These are phyloP conservation scores for Hypoxylon sp. DNA, from an alignment of 2,329 filamentous ascomycete species.

Conservation along the genomic window DNA sequence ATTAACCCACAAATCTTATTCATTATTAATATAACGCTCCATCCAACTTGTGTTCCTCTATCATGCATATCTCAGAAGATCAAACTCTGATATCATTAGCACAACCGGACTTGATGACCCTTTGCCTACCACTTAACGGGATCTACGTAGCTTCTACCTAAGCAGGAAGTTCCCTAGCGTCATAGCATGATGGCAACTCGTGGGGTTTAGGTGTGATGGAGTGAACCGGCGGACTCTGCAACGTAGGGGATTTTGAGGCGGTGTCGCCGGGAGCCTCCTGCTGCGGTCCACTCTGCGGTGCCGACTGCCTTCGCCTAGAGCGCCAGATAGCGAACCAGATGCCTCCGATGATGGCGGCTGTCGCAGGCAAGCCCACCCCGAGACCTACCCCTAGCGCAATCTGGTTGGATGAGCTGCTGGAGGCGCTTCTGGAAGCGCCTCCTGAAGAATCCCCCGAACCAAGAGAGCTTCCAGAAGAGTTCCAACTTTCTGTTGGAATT, in stretches of 20 bases:
- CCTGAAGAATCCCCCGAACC: neutral
- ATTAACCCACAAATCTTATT: neutral
- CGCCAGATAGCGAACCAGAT: slow-evolving; percentile 31
- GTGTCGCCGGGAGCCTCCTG: neutral
- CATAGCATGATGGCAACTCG: slow-evolving; percentile 14
- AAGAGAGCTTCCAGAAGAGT: neutral
- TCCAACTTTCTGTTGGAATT: slow-evolving; percentile 1
- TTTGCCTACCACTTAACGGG: neutral
- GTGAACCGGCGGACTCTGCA: neutral
- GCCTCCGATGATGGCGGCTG: slow-evolving; percentile 26
- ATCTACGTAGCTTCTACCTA: neutral
- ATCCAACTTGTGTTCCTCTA: neutral
- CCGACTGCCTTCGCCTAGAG: neutral
- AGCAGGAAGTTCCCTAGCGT: slow-evolving; percentile 16
- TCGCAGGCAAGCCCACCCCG: slow-evolving; percentile 26
- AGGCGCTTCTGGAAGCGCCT: neutral
- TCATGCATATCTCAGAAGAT: neutral
- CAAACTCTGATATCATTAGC: neutral
- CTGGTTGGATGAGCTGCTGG: slow-evolving; percentile 1
- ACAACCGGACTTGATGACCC: neutral
- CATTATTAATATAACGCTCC: neutral
- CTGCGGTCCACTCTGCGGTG: neutral
- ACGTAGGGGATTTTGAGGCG: neutral
- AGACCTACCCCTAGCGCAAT: slow-evolving; percentile 25
- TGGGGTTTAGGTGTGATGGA: neutral